Percentiles rank a stretch among this genome's conserved stretches.
Conservation (phyloP, 495 filamentous ascomycete species). For the Xylaria palmicola region DNA sequence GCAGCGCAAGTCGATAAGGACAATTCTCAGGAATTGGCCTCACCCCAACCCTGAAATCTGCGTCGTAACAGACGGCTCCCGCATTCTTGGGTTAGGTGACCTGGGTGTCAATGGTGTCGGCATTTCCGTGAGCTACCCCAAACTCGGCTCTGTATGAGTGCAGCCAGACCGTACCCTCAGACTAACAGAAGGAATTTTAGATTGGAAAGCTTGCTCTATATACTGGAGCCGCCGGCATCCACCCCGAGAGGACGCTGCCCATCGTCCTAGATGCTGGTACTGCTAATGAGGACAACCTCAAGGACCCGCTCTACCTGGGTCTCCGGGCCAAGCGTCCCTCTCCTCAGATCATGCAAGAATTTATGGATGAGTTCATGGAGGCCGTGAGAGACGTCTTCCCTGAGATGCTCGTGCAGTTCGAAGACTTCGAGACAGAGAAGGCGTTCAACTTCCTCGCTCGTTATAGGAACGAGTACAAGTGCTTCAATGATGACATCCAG, state of each 20-base stretch:
- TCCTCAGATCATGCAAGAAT: slow-evolving; percentile 81
- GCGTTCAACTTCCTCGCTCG: slow-evolving; percentile 92
- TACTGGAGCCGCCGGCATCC: slow-evolving; percentile 93
- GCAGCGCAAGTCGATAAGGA: slow-evolving; percentile 78
- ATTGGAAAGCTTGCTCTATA: slow-evolving; percentile 90
- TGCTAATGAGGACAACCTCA: slow-evolving; percentile 80
- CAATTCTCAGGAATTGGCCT: slow-evolving; percentile 88
- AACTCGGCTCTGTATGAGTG: slow-evolving; percentile 15
- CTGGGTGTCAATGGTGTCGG: slow-evolving; percentile 97
- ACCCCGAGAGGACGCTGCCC: slow-evolving; percentile 86
- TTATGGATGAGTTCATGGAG: slow-evolving; percentile 96
- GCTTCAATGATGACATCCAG: slow-evolving; percentile 99
- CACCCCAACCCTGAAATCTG: slow-evolving; percentile 87
- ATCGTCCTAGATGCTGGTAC: slow-evolving; percentile 91
- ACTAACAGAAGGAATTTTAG: slow-evolving; percentile 33
- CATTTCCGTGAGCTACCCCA: slow-evolving; percentile 73
- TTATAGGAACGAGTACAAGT: slow-evolving; percentile 83
- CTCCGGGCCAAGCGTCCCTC: slow-evolving; percentile 77
- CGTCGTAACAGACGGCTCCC: slow-evolving; percentile 94
- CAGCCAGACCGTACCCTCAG: too few species aligned
- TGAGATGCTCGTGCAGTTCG: slow-evolving; percentile 94
- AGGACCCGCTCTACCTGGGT: slow-evolving; percentile 93
- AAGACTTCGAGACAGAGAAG: slow-evolving; percentile 92
- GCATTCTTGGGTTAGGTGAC: slow-evolving; percentile 93
- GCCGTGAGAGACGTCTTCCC: slow-evolving; percentile 86